phyloP scores from a whole-genome alignment of 306 rosid genomes.

The Vicia faba region DNA sequence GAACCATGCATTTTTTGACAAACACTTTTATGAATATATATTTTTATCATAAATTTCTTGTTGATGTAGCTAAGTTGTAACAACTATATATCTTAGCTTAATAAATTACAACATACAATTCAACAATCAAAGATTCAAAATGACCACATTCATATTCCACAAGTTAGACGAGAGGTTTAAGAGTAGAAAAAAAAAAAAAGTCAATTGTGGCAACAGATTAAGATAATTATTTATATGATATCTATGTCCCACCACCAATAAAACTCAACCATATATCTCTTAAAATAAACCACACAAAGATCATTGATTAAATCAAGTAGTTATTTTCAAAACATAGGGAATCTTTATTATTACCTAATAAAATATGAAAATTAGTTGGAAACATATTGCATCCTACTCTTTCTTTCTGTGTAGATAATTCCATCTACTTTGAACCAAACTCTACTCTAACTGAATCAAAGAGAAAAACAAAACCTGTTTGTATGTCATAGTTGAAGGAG shows the following conservation, averaged over 20 bases:
- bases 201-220: not conserved
- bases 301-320: constrained; percentile 19
- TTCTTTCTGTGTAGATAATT: constrained; percentile 1
- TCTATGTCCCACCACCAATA: constrained; percentile 23
- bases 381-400: constrained; percentile 1
- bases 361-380: constrained; percentile 10
- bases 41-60: too few relatives aligned
- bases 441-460: not conserved
- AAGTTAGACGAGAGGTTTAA: not conserved
- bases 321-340: constrained; percentile 16
- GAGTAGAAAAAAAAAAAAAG: not conserved
- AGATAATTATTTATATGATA: not conserved
- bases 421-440: constrained; percentile 20
- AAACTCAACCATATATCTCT: constrained; percentile 18
- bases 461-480: constrained; percentile 40
- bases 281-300: constrained; percentile 5
- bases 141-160: constrained; percentile 12
- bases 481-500: constrained; percentile 82
- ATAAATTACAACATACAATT: not conserved
- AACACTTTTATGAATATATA: too few relatives aligned
- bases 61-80: too few relatives aligned
- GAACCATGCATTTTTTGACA: too few relatives aligned
- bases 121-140: constrained; percentile 24
- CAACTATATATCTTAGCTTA: too few relatives aligned
- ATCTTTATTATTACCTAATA: constrained; percentile 8